Evolutionary conservation across 1,284 basidiomycete species (phyloP), one percentile per base, ranked within the genome.

Genomic region (Moesziomyces globuligerus): DNA sequence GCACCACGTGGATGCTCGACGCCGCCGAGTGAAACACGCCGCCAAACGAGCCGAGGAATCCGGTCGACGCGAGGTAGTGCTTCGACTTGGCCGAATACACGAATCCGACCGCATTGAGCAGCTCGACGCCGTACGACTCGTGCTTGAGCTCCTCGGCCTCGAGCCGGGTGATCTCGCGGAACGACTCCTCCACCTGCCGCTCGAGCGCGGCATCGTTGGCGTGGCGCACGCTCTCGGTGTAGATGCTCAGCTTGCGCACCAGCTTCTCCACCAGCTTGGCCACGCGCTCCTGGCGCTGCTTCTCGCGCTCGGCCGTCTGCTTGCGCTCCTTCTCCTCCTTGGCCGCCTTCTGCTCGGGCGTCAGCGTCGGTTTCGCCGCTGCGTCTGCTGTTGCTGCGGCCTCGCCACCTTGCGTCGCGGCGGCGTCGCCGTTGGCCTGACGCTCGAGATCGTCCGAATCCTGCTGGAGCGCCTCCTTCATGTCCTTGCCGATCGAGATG

Each of bases 381-480:
- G 11, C 38, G 34, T 20, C 20, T 7, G 13, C 23, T 24, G 17
- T n/a, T 20, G 3, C 25, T 37, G 18, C 36, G 40, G 2, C 37
- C 15, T 18, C 47, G 47, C 11, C 29, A 32, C n/a, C n/a, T n/a
- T n/a, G n/a, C 6, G 28, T 46, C 1, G 41, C 25, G 17, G 41
- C 47, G 23, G 34, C 51, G 5, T 71, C 65, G 13, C 56, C 62
- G 21, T 72, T 68, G 5, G 76, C 76, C 32, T 80, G 68, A 2
- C 65, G 55, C 45, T 81, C 76, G 11, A 81, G 65, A 10, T 87
- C 89, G 52, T 90, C 89, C 47, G 91, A 91, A 17, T 92, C 94
- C 78, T 95, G 91, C 80, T 98, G 94, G 79, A 99, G 85, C 6
- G 94, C 94, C 7, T 93, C 89, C 85, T 99, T 99, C 96, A 99